Percentiles rank a stretch among this genome's conserved stretches.
These are phyloP conservation scores for Isatis lusitanica DNA, from an alignment of 441 rosid species.

Conservation along the genomic window DNA sequence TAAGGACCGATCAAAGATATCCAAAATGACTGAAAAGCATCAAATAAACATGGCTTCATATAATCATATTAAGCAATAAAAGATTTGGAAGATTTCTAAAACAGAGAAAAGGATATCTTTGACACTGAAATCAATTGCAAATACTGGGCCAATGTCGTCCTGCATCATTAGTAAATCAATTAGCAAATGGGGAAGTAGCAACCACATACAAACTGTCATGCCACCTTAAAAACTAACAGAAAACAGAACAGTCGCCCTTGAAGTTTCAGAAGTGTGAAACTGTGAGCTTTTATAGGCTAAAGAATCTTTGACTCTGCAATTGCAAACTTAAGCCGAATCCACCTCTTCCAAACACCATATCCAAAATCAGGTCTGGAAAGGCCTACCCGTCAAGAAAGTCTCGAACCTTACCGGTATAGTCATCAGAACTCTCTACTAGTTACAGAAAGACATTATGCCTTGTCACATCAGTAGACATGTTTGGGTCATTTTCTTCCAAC, in stretches of 20 bases:
- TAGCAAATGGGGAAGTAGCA: neutral
- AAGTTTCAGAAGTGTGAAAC: neutral
- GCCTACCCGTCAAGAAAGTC: conserved; percentile 9
- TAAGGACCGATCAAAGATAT: conserved; percentile 41
- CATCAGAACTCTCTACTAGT: neutral
- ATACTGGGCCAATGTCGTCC: conserved; percentile 70
- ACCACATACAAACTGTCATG: conserved; percentile 5
- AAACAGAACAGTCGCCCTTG: neutral
- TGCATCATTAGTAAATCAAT: conserved; percentile 41
- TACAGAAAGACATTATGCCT: neutral
- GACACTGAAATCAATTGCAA: conserved; percentile 81
- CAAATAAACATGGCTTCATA: conserved; percentile 18
- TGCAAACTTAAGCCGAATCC: neutral
- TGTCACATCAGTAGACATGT: neutral
- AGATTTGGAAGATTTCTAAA: neutral
- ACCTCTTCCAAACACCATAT: neutral
- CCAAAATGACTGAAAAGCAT: neutral
- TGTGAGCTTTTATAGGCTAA: neutral
- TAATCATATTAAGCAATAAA: neutral
- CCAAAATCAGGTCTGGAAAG: neutral
- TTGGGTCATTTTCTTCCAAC: neutral
- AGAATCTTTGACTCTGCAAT: neutral
- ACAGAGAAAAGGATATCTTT: conserved; percentile 75
- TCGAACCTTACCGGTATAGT: neutral
- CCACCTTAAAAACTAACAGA: neutral